These are phyloP conservation scores for Rosa chinensis DNA, from an alignment of 306 rosid species.

Conservation along the genomic window DNA sequence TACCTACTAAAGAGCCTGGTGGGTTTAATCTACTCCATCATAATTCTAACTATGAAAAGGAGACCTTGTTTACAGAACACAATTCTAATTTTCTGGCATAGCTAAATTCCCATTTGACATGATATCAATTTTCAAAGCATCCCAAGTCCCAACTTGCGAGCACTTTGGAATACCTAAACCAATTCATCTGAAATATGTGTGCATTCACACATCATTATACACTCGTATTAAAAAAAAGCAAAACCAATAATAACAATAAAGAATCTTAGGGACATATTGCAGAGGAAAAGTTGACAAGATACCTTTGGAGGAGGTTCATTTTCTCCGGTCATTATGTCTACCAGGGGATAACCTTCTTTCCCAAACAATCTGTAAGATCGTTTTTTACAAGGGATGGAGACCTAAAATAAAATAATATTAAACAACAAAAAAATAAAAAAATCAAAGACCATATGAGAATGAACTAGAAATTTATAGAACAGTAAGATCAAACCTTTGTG, in stretches of 20 bases:
- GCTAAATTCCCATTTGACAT: background rate
- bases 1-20: background rate
- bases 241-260: background rate
- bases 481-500: slow-evolving; percentile 69
- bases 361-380: slow-evolving; percentile 78
- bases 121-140: background rate
- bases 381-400: slow-evolving; percentile 97
- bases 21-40: background rate
- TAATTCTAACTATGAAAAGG: background rate
- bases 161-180: background rate
- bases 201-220: background rate
- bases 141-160: background rate
- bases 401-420: slow-evolving; percentile 49
- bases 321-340: slow-evolving; percentile 95
- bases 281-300: slow-evolving; percentile 26
- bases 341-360: slow-evolving; percentile 92
- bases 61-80: background rate
- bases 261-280: background rate
- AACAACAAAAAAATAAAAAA: background rate
- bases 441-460: slow-evolving; percentile 4
- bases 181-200: background rate
- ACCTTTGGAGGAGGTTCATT: slow-evolving; percentile 96
- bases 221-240: background rate
- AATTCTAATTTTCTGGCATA: background rate
- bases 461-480: slow-evolving; percentile 10